Percentiles rank a stretch among this genome's conserved stretches.
Evolutionary conservation across 306 rosid species (phyloP).

Genomic region (Vicia villosa): DNA sequence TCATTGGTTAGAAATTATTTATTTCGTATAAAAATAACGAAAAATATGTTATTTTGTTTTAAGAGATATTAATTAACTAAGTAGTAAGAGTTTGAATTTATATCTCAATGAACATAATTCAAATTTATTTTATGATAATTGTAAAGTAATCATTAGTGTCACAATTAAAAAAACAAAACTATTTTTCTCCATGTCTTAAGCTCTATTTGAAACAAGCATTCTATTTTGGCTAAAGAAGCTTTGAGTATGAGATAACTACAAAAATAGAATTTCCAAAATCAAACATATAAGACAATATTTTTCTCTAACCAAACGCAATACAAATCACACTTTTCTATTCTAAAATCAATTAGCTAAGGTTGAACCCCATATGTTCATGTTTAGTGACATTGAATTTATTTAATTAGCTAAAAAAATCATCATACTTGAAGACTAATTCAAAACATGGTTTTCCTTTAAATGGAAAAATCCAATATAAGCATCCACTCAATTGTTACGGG

Average conservation of each 20-base stretch:
- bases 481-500: conserved; percentile 52
- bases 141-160: no score
- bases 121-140: no score
- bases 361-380: background rate
- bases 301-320: conserved; percentile 22
- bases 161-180: no score
- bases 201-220: no score
- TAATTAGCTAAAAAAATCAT: conserved; percentile 25
- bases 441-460: conserved; percentile 36
- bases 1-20: no score
- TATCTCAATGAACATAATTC: no score
- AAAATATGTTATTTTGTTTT: no score
- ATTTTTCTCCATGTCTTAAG: no score
- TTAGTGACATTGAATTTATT: conserved; percentile 11
- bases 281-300: conserved; percentile 32
- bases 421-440: conserved; percentile 7
- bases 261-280: conserved; percentile 14
- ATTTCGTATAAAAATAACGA: no score
- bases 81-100: no score
- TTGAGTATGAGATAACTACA: background rate
- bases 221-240: background rate
- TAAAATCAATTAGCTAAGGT: conserved; percentile 6
- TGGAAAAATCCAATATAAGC: conserved; percentile 55
- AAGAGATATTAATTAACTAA: no score
- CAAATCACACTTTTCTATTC: conserved; percentile 28